Evolutionary conservation across 176 grass and related monocot genomes (phyloP).

Genomic region (Lolium multiflorum): DNA sequence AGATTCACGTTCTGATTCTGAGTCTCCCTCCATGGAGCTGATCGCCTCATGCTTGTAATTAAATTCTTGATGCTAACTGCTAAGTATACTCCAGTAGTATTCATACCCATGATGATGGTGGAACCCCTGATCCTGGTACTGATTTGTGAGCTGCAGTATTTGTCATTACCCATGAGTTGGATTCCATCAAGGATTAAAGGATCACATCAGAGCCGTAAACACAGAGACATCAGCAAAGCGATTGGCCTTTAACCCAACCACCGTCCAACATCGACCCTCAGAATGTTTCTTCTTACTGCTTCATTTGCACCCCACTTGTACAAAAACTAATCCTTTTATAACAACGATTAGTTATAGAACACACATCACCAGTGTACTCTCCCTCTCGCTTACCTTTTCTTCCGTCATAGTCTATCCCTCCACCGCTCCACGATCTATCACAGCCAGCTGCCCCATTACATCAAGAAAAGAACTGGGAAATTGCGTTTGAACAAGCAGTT

Average conservation of each 20-base stretch:
- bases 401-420: neutral
- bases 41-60: neutral
- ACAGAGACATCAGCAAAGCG: conserved; percentile 30
- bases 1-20: neutral
- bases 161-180: conserved; percentile 30
- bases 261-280: conserved; percentile 19
- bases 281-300: conserved; percentile 34
- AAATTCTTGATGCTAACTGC: neutral
- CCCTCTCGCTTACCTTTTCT: conserved; percentile 29
- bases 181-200: conserved; percentile 45
- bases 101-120: conserved; percentile 33
- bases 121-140: neutral
- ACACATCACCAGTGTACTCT: neutral
- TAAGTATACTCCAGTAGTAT: neutral
- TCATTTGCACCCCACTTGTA: conserved; percentile 9
- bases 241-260: conserved; percentile 54
- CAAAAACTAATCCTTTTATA: conserved; percentile 35
- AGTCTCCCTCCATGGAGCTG: neutral
- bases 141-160: conserved; percentile 30
- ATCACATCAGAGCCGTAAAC: conserved; percentile 29
- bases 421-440: conserved; percentile 38
- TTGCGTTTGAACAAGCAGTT: conserved; percentile 11
- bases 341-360: neutral
- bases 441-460: conserved; percentile 43
- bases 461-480: conserved; percentile 30